Evolutionary conservation across 495 filamentous ascomycete genomes (phyloP), one percentile per base, ranked within the genome.

Genomic region (Penicillium bialowiezense): DNA sequence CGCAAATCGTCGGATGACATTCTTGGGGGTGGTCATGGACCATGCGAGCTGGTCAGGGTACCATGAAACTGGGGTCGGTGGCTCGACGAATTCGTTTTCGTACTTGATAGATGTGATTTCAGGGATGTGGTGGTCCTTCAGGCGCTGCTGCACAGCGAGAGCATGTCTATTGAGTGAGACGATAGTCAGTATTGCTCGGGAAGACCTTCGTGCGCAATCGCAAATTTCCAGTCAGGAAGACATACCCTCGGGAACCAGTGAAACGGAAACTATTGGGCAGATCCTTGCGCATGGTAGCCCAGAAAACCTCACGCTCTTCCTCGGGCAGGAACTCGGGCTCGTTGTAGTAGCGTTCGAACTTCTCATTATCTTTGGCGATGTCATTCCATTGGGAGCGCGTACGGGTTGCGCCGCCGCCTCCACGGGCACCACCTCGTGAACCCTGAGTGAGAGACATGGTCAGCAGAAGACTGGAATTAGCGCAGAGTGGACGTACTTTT

Each of bases 251-350:
- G 3, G 90, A 95, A 6, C 93, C 92, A 41, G 90, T 89, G 69
- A 98, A 98, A 29, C 95, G 81, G 76, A 97, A 98, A 67, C 89
- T 95, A 71, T 93, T 97, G 37, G 93, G 93, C 2, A 98, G 76
- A 58, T 96, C 91, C 54, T 84, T 75, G 48, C 81, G 78, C 55
- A 97, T 68, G 5, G 87, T 75, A 5, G 74, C 71, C 93, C 93
- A 98, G 70, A 97, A 97, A 3, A 79, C 75, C 18, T 81, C 73
- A 47, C 73, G 76, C 68, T 97, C 91, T 14, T 82, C 79, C 28
- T 89, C 86, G 9, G 81, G 72, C 3, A 97, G 66, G 24, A 91
- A 75, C 1, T 85, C 77, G 13, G 89, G 77, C 44, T 73, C 65
- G 65, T 95, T 86, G 73, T 98, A 98, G 72, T 84, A 97, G 45